A percentile compares a stretch with the other conserved stretches of the same genome.
These are phyloP conservation scores for Leptographium wingfieldii DNA, from an alignment of 2,329 filamentous ascomycete genomes.

Conservation along the genomic window DNA sequence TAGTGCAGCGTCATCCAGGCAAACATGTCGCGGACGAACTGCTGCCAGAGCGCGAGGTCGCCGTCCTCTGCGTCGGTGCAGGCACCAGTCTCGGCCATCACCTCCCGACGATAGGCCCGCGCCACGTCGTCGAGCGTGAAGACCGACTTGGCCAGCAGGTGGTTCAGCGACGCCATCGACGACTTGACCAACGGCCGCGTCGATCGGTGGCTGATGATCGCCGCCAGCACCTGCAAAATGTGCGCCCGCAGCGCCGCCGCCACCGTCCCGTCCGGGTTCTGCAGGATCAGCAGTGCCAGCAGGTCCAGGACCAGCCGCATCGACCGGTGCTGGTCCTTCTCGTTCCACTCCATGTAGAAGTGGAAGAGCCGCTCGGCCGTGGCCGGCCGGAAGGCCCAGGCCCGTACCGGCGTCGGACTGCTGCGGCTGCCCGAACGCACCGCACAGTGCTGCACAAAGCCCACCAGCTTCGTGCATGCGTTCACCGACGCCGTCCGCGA, in stretches of 20 bases:
- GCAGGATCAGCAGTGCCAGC: conserved; percentile 35
- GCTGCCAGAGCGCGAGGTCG: conserved; percentile 17
- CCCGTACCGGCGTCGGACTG: conserved; percentile 23
- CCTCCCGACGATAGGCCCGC: conserved; percentile 25
- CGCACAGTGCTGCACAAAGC: conserved; percentile 47
- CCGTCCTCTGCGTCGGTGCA: conserved; percentile 1
- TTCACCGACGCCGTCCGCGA: conserved; percentile 43
- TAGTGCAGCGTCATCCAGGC: conserved; percentile 43
- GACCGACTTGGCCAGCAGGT: conserved; percentile 49
- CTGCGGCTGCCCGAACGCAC: conserved; percentile 25
- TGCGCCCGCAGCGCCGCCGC: conserved; percentile 26
- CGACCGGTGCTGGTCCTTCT: conserved; percentile 50
- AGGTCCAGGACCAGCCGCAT: conserved; percentile 51
- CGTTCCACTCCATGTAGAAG: conserved; percentile 56
- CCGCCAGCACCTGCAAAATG: conserved; percentile 40
- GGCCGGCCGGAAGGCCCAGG: conserved; percentile 38
- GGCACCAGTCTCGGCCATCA: conserved; percentile 9
- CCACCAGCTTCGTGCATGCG: conserved; percentile 46
- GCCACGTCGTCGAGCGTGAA: conserved; percentile 35
- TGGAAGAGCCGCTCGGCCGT: conserved; percentile 40
- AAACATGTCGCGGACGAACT: conserved; percentile 22
- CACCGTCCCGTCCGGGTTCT: conserved; percentile 32
- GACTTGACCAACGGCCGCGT: conserved; percentile 56
- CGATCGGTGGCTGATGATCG: conserved; percentile 47
- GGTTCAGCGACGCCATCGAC: conserved; percentile 53